Evolutionary conservation across 2,329 filamentous ascomycete genomes (phyloP).

Genomic region (Dactylellina leptospora): DNA sequence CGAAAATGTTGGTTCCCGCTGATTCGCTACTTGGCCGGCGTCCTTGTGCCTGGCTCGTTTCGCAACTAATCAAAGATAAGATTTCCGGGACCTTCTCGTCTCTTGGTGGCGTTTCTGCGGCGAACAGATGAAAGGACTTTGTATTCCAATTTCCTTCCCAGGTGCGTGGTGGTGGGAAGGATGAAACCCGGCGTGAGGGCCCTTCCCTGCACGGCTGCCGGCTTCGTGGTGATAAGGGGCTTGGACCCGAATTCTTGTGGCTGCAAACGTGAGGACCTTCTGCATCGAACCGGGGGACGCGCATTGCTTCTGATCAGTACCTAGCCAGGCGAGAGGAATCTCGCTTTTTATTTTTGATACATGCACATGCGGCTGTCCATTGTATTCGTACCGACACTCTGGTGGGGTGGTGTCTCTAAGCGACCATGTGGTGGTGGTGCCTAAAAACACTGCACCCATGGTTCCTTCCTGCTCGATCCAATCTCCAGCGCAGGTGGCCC

Average conservation of each 20-base stretch:
- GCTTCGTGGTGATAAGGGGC: constrained; percentile 51
- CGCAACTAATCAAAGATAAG: constrained; percentile 53
- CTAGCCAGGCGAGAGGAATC: constrained; percentile 27
- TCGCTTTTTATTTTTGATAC: constrained; percentile 15
- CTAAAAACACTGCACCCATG: constrained; percentile 12
- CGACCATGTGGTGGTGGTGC: constrained; percentile 2
- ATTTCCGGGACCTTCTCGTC: constrained; percentile 38
- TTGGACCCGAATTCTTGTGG: too few relatives aligned
- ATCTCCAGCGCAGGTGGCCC: constrained; percentile 6
- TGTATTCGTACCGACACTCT: constrained; percentile 22
- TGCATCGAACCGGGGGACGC: constrained; percentile 20
- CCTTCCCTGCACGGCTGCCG: constrained; percentile 38
- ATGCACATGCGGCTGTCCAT: constrained; percentile 22
- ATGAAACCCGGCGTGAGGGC: constrained; percentile 45
- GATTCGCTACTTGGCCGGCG: constrained; percentile 50
- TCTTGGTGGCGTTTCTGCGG: constrained; percentile 42
- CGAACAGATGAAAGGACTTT: constrained; percentile 42
- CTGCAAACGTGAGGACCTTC: constrained; percentile 20
- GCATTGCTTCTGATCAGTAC: constrained; percentile 29
- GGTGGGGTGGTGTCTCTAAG: constrained; percentile 15
- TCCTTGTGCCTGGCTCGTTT: constrained; percentile 43
- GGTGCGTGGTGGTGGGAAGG: constrained; percentile 46
- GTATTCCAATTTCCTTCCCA: constrained; percentile 48
- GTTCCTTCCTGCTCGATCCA: constrained; percentile 2
- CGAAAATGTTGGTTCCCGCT: constrained; percentile 43